Evolutionary conservation across 331 rosid genomes (phyloP), one percentile per base, ranked within the genome.

Genomic region (Arachis monticola): DNA sequence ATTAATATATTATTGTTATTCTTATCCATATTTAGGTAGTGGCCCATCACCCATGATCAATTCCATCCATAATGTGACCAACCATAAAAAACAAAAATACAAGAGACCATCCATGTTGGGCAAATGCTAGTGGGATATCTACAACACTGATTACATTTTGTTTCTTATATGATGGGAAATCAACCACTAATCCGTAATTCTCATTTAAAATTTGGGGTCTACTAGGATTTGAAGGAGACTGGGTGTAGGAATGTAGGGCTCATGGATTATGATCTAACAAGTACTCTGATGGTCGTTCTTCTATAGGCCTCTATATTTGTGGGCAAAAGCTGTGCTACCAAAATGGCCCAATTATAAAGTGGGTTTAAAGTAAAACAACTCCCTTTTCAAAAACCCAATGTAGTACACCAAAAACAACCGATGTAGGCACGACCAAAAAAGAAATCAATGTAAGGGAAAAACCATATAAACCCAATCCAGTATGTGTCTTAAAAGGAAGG

Each of bases 51-150:
- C 77, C 38, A 12, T 45, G 3, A 42, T 8, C 31, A 7, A 7
- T 27, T 1, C 57, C 60, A 53, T 63, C 52, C 11, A 53, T 35
- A 32, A 17, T 48, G 14, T 48, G 14, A 45, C 31, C 61, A 1
- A 69, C 9, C 57, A 27, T 6, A n/a, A 11, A 5, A 13, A 46
- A 30, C 8, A n/a, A 12, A 8, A 58, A 2, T n/a, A 56, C 51
- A 17, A 13, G n/a, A 64, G 51, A 67, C 64, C 72, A 17, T 22
- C 14, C 12, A 52, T 8, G 10, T 65, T 42, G 48, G 8, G 55
- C 38, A 53, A 74, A 47, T 74, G 72, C 30, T 2, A 57, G 44
- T 75, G 30, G 45, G 51, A 47, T 60, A 27, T 27, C 59, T 60
- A 5, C 42, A 10, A 41, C 17, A 6, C 46, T 32, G 5, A 1